phyloP scores from a whole-genome alignment of 805 yeast species.

The Yarrowia porcina region DNA sequence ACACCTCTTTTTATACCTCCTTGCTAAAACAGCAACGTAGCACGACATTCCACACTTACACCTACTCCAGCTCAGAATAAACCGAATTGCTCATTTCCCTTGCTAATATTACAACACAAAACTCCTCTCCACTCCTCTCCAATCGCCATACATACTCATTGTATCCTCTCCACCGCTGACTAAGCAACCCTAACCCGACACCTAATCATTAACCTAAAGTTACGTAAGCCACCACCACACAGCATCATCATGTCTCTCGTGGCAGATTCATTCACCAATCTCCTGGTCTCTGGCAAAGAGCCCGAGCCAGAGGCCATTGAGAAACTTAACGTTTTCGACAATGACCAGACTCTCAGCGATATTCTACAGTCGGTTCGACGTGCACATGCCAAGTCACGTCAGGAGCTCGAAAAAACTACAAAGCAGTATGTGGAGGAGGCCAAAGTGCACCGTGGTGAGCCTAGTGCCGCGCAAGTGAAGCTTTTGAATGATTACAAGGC shows the following conservation, averaged over 20 bases:
- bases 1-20: too few species aligned
- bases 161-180: not conserved
- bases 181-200: not conserved
- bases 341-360: not conserved
- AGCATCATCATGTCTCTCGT: not conserved
- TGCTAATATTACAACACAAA: too few species aligned
- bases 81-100: too few species aligned
- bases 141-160: too few species aligned
- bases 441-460: constrained; percentile 6
- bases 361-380: constrained; percentile 3
- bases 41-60: too few species aligned
- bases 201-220: not conserved
- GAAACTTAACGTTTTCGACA: not conserved
- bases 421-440: constrained; percentile 16
- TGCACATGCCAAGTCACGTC: not conserved
- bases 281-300: not conserved
- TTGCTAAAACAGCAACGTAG: too few species aligned
- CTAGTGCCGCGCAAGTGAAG: constrained; percentile 1
- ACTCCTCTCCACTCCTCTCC: too few species aligned
- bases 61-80: too few species aligned
- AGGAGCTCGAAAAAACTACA: not conserved
- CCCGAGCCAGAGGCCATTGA: not conserved
- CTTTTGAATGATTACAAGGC: constrained; percentile 18
- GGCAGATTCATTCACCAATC: constrained; percentile 14
- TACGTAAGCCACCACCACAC: not conserved